phyloP scores from a whole-genome alignment of 345 rosid species.

The Populus deltoides region DNA sequence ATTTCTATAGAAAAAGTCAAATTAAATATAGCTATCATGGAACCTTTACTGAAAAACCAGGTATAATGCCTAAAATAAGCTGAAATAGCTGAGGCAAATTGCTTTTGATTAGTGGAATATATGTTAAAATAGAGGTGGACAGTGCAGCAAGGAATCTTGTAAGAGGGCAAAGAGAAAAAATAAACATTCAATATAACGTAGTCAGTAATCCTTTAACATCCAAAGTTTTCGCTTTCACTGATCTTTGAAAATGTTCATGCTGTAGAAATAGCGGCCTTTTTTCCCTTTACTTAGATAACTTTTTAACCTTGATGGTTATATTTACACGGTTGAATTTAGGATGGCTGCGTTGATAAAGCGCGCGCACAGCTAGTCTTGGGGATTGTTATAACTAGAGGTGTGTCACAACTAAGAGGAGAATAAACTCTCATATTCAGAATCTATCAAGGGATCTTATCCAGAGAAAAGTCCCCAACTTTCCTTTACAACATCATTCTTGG shows the following conservation, averaged over 20 bases:
- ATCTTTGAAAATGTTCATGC: background rate
- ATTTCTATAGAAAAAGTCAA: too few species aligned
- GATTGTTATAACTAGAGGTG: background rate
- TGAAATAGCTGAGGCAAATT: background rate
- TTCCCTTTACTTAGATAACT: background rate
- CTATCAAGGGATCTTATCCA: background rate
- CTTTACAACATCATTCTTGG: background rate
- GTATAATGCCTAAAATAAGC: background rate
- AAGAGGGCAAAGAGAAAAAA: background rate
- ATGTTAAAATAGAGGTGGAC: background rate
- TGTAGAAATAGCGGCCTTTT: background rate
- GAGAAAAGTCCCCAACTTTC: background rate
- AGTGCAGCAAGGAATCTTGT: background rate
- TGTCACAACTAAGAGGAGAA: background rate
- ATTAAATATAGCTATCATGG: background rate
- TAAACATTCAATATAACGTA: background rate
- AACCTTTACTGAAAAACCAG: too few species aligned
- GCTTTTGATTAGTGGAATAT: background rate
- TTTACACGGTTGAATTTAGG: background rate
- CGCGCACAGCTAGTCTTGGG: background rate
- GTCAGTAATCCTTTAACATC: background rate
- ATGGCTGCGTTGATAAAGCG: background rate
- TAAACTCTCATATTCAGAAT: background rate
- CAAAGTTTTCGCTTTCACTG: background rate
- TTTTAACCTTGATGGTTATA: background rate